A percentile compares a stretch with the other conserved stretches of the same genome.
Conservation (phyloP, 768 basidiomycete genomes). For the Termitomyces bulborhizus region DNA sequence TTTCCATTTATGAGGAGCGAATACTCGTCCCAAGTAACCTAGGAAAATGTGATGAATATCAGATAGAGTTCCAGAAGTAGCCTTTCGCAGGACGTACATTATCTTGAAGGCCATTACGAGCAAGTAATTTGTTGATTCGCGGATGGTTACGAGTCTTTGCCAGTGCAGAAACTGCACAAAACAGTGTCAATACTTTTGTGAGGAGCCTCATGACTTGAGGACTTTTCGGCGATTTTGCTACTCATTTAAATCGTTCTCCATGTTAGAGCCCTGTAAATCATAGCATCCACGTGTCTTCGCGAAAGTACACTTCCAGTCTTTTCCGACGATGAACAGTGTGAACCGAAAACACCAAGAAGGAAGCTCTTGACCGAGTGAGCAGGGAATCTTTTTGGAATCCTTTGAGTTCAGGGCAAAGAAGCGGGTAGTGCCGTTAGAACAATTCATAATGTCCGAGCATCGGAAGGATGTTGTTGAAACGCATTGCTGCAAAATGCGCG, state of each 20-base stretch:
- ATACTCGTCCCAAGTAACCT: conserved; percentile 43
- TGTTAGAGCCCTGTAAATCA: not conserved
- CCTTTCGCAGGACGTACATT: conserved; percentile 17
- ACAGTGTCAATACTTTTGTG: conserved; percentile 15
- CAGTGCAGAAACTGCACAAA: conserved; percentile 17
- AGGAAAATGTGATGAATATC: not conserved
- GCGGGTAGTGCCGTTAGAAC: not conserved
- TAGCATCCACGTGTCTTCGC: not conserved
- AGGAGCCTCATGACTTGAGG: conserved; percentile 17
- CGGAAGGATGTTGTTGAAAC: conserved; percentile 11
- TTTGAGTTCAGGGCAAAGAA: not conserved
- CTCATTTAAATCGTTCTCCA: not conserved
- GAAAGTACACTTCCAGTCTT: not conserved
- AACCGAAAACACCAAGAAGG: not conserved
- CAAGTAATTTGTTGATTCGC: not conserved
- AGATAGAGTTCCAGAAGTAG: not conserved
- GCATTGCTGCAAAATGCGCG: no score
- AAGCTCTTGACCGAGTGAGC: not conserved
- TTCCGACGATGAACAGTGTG: not conserved
- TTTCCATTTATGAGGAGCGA: conserved; percentile 35
- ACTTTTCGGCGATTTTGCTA: not conserved
- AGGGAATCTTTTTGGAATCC: no score
- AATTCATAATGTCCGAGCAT: conserved; percentile 4
- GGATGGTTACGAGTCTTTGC: conserved; percentile 13
- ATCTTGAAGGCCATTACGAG: conserved; percentile 24